Evolutionary conservation across 306 rosid species (phyloP).

Genomic region (Quillaja saponaria): DNA sequence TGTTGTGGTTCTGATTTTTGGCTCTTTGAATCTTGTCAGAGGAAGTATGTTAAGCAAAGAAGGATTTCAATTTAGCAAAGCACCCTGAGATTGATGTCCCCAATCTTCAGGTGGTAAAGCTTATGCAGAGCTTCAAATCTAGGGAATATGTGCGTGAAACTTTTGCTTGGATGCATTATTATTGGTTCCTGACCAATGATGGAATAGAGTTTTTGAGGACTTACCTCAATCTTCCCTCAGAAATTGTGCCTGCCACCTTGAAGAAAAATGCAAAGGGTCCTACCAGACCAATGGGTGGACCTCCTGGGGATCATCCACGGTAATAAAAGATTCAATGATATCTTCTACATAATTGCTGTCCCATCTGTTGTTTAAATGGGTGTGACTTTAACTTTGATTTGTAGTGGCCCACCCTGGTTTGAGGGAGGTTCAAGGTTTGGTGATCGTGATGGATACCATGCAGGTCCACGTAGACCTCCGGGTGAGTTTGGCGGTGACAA

Average conservation of each 20-base stretch:
- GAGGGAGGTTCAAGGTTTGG: slow-evolving; percentile 78
- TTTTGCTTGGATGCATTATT: slow-evolving; percentile 92
- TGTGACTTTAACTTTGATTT: slow-evolving; percentile 16
- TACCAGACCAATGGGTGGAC: slow-evolving; percentile 75
- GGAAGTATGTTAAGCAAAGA: slow-evolving; percentile 78
- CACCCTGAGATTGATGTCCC: slow-evolving; percentile 95
- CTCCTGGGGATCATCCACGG: slow-evolving; percentile 86
- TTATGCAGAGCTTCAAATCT: slow-evolving; percentile 93
- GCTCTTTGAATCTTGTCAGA: slow-evolving; percentile 23
- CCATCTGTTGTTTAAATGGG: neutral
- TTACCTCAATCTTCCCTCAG: slow-evolving; percentile 87
- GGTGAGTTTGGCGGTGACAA: slow-evolving; percentile 78
- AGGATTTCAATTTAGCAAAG: slow-evolving; percentile 77
- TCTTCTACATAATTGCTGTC: neutral
- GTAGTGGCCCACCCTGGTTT: slow-evolving; percentile 69
- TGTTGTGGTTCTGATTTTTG: neutral
- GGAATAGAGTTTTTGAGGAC: slow-evolving; percentile 87
- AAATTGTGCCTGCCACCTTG: slow-evolving; percentile 88
- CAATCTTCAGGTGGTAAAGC: slow-evolving; percentile 84
- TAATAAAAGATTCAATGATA: slow-evolving; percentile 10
- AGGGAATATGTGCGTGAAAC: slow-evolving; percentile 87
- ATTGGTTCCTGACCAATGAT: slow-evolving; percentile 87
- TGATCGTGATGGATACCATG: slow-evolving; percentile 84
- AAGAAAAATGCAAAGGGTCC: slow-evolving; percentile 77
- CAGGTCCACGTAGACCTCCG: slow-evolving; percentile 64